Conservation (phyloP, 257 asterid species). For the Solanum paucissectum region DNA sequence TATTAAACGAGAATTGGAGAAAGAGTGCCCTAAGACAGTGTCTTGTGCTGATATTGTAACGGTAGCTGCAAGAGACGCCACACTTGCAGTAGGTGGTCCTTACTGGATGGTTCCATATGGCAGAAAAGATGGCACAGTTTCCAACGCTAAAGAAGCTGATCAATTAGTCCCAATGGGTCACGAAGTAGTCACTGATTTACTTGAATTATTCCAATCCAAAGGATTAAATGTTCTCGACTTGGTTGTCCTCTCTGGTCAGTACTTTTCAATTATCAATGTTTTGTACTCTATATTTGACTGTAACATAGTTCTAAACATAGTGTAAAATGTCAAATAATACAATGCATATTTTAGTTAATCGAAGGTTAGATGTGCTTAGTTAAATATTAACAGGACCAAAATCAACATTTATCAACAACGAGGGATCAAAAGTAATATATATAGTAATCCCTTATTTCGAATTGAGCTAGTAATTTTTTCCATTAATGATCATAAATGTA, state of each 20-base stretch:
- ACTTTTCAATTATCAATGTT: background rate
- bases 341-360: background rate
- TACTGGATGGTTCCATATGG: slow-evolving; percentile 86
- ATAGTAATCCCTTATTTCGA: background rate
- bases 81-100: slow-evolving; percentile 61
- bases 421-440: background rate
- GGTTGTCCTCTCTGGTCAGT: slow-evolving; percentile 64
- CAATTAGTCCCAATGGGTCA: slow-evolving; percentile 45
- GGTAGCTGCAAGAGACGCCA: slow-evolving; percentile 64
- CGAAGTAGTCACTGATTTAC: slow-evolving; percentile 48
- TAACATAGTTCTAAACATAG: background rate
- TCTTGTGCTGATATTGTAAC: slow-evolving; percentile 85
- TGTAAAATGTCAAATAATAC: background rate
- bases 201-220: slow-evolving; percentile 42
- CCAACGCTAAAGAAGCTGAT: slow-evolving; percentile 51
- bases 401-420: background rate
- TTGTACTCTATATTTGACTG: background rate
- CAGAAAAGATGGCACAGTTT: slow-evolving; percentile 63
- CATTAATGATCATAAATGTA: background rate
- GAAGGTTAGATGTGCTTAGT: background rate
- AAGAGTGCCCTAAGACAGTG: slow-evolving; percentile 50
- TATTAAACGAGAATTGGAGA: slow-evolving; percentile 57
- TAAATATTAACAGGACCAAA: background rate
- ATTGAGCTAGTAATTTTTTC: background rate
- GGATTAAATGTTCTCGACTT: slow-evolving; percentile 62